Evolutionary conservation across 257 asterid genomes (phyloP).

Genomic region (Nicotiana tabacum): DNA sequence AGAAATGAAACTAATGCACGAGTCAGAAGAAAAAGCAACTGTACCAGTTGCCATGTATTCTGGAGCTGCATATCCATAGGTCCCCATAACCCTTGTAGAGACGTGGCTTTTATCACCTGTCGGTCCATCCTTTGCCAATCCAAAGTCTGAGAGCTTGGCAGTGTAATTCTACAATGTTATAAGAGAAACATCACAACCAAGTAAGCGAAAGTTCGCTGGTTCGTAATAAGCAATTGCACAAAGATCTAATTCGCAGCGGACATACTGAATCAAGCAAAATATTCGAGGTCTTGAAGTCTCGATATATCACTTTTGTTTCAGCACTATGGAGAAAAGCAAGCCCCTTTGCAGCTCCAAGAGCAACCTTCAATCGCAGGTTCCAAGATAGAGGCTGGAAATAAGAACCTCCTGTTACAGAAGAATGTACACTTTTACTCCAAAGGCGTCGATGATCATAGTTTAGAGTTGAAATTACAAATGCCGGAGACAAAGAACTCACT

Average conservation of each 20-base stretch:
- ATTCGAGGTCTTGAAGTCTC: slow-evolving; percentile 84
- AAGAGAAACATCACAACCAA: neutral
- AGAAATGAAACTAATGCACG: neutral
- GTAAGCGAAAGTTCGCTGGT: neutral
- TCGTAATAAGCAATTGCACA: neutral
- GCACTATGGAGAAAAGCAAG: slow-evolving; percentile 84
- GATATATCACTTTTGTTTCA: slow-evolving; percentile 74
- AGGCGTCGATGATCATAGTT: neutral
- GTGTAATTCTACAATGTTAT: slow-evolving; percentile 57
- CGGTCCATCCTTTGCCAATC: slow-evolving; percentile 88
- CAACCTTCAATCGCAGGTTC: slow-evolving; percentile 81
- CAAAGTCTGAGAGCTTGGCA: slow-evolving; percentile 93
- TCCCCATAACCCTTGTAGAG: slow-evolving; percentile 76
- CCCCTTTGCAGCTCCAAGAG: slow-evolving; percentile 86
- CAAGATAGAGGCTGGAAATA: slow-evolving; percentile 91
- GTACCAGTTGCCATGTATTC: slow-evolving; percentile 81
- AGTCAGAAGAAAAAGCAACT: neutral
- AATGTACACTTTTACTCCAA: neutral
- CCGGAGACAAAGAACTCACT: slow-evolving; percentile 18
- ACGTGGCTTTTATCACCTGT: slow-evolving; percentile 73
- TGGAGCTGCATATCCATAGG: slow-evolving; percentile 91
- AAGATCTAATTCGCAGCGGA: neutral
- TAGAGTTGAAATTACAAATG: neutral
- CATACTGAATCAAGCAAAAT: slow-evolving; percentile 79
- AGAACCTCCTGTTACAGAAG: slow-evolving; percentile 63